A percentile compares a stretch with the other conserved stretches of the same genome.
These are phyloP conservation scores for Phytopythium oedochilum DNA, from an alignment of 352 stramenopile genomes.

Conservation along the genomic window DNA sequence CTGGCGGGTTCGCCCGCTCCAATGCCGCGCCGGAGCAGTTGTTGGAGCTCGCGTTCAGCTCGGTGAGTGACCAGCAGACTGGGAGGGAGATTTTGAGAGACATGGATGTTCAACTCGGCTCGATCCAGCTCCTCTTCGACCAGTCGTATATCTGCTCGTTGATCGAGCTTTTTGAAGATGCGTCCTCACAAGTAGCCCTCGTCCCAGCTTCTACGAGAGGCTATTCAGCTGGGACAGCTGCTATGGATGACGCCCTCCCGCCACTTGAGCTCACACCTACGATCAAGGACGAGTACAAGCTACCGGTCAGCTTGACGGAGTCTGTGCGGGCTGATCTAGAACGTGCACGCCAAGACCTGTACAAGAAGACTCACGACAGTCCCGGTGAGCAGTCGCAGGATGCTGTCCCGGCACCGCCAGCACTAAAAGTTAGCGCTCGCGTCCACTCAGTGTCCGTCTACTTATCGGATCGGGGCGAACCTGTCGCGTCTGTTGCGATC, in stretches of 20 bases:
- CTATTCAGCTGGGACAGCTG: slow-evolving; percentile 6
- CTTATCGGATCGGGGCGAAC: slow-evolving; percentile 67
- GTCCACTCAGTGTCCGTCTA: slow-evolving; percentile 77
- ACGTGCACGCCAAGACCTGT: slow-evolving; percentile 55
- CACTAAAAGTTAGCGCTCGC: slow-evolving; percentile 41
- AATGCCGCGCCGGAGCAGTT: slow-evolving; percentile 37
- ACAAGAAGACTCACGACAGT: slow-evolving; percentile 21
- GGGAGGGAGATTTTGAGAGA: slow-evolving; percentile 48
- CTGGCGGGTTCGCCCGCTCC: slow-evolving; percentile 5
- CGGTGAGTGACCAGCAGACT: slow-evolving; percentile 52
- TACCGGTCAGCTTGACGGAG: slow-evolving; percentile 71
- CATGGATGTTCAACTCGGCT: slow-evolving; percentile 68
- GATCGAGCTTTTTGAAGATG: slow-evolving; percentile 70
- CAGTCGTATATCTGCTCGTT: slow-evolving; percentile 81
- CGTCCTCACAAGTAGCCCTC: slow-evolving; percentile 39
- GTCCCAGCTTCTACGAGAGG: slow-evolving; percentile 17
- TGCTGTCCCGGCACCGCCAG: slow-evolving; percentile 5
- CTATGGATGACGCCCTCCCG: slow-evolving; percentile 29
- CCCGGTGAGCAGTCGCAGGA: not conserved
- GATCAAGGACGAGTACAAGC: slow-evolving; percentile 61
- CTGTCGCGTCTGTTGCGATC: slow-evolving; percentile 61
- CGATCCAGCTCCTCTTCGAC: slow-evolving; percentile 81
- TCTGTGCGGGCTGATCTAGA: slow-evolving; percentile 81
- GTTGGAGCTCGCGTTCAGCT: slow-evolving; percentile 58
- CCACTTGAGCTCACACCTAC: slow-evolving; percentile 58